Evolutionary conservation across 352 stramenopile species (phyloP).

Genomic region (Phytophthora citrophthora): DNA sequence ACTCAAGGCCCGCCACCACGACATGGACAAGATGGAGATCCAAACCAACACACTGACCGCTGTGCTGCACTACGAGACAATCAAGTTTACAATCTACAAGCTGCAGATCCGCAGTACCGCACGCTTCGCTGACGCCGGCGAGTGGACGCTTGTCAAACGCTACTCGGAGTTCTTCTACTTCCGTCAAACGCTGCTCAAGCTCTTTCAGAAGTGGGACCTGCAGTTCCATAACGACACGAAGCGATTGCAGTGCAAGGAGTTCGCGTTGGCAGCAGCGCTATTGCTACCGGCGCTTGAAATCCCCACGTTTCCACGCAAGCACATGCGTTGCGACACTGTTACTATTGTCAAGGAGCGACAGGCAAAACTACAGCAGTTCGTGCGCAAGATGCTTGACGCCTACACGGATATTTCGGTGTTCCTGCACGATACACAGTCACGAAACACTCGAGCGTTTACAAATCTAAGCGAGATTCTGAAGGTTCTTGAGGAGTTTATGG

Average conservation of each 20-base stretch:
- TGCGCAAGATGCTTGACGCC: constrained; percentile 56
- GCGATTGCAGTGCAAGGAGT: constrained; percentile 46
- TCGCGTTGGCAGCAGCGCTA: constrained; percentile 46
- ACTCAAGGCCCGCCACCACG: constrained; percentile 54
- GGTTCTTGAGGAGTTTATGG: constrained; percentile 55
- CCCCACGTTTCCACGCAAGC: constrained; percentile 59
- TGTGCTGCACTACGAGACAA: constrained; percentile 39
- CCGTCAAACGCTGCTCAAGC: constrained; percentile 50
- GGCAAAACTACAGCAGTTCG: constrained; percentile 55
- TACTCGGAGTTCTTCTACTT: constrained; percentile 76
- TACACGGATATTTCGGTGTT: constrained; percentile 73
- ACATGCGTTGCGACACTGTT: constrained; percentile 63
- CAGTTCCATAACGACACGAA: constrained; percentile 32
- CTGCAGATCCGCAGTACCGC: constrained; percentile 58
- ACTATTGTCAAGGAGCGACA: constrained; percentile 60
- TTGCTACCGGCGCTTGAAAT: constrained; percentile 51
- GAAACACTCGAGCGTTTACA: constrained; percentile 19
- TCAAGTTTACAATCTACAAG: constrained; percentile 73
- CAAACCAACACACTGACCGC: constrained; percentile 50
- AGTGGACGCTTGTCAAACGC: constrained; percentile 65
- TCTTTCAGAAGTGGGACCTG: constrained; percentile 54
- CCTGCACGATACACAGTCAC: constrained; percentile 38
- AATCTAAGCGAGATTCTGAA: constrained; percentile 43
- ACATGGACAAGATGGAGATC: constrained; percentile 59
- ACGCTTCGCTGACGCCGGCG: constrained; percentile 28